Percentiles rank a stretch among this genome's conserved stretches.
phyloP scores from a whole-genome alignment of 495 filamentous ascomycete species.

The Astrocystis sublimbata region DNA sequence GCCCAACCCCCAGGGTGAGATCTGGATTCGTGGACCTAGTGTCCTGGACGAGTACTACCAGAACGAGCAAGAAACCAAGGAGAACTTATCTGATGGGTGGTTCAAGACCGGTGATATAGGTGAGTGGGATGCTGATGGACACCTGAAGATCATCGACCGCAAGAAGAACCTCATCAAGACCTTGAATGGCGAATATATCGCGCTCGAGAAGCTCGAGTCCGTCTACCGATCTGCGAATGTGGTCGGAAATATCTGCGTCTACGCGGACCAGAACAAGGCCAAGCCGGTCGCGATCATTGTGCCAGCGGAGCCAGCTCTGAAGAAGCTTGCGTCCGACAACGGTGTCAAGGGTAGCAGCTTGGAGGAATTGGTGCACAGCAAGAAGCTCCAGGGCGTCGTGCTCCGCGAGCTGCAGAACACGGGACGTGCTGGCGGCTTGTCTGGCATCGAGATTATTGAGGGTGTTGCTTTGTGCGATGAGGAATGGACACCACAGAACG shows the following conservation, averaged over 20 bases:
- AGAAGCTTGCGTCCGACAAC: conserved; percentile 75
- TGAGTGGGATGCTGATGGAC: conserved; percentile 79
- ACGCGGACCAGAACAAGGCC: conserved; percentile 74
- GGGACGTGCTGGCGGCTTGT: conserved; percentile 74
- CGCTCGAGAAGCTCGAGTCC: conserved; percentile 97
- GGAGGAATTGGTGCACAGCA: conserved; percentile 79
- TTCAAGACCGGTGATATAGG: conserved; percentile 97
- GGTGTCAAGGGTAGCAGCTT: conserved; percentile 68
- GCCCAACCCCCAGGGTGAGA: conserved; percentile 88
- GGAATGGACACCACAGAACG: conserved; percentile 96
- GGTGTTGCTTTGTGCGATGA: conserved; percentile 92
- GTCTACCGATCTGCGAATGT: conserved; percentile 84
- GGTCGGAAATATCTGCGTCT: conserved; percentile 93
- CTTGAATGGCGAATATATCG: conserved; percentile 94
- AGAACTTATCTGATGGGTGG: conserved; percentile 79
- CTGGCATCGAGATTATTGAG: conserved; percentile 86
- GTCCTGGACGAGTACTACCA: conserved; percentile 76
- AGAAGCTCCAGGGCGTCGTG: conserved; percentile 77
- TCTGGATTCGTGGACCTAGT: conserved; percentile 83
- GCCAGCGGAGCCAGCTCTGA: conserved; percentile 78
- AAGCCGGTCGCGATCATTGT: conserved; percentile 96
- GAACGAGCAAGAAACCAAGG: conserved; percentile 81
- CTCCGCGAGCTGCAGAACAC: conserved; percentile 76
- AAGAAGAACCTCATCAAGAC: conserved; percentile 99
- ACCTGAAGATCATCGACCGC: conserved; percentile 87